Base-by-base conservation (phyloP, 805 yeast genomes). In the Nakazawaea sp. region DNA sequence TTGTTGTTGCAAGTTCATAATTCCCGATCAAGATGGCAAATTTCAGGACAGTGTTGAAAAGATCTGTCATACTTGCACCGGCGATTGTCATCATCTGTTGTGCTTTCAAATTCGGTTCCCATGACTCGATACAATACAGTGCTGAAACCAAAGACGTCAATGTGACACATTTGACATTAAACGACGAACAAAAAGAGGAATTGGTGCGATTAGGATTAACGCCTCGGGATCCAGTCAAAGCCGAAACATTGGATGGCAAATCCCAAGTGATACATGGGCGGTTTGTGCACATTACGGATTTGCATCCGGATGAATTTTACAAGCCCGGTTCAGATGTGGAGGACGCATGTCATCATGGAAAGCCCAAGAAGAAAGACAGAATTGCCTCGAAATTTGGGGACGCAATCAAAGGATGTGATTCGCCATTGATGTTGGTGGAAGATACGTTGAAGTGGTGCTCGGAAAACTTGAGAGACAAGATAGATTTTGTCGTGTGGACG, bases 401-500 rank as follows among this genome's bases (percentile, higher is more conserved):
- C 53, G 84, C 94, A 3, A 61, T 76, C 50, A 55, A 70, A 21
- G 90, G 90, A 2, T 86, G 95, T 50, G 96, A 86, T 53, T 62
- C 87, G 2, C 87, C 95, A 2, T 55, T 76, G 53, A 57, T 59
- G 1, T 56, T 86, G 33, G 75, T 81, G 56, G 62, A 75, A 8
- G 66, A 66, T 13, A 84, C 94, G 0, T 58, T 86, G 38, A 53
- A 67, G 21, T 86, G 94, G 92, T 61, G 86, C 2, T 56, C 66
- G 16, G 62, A 65, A 10, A 77, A 84, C 42, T 55, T 86, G 42
- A 72, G 66, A 43, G 92, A 83, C 55, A 77, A 85, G 45, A 78
- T 86, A 33, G 96, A 86, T 55, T 86, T 86, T 57, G 79, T 86
- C 10, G 71, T 86, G 11, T 86, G 95, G 95, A 85, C 95, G 0